Percentiles rank a stretch among this genome's conserved stretches.
phyloP scores from a whole-genome alignment of 176 grass and related monocot genomes.

The Pontederia crassipes region DNA sequence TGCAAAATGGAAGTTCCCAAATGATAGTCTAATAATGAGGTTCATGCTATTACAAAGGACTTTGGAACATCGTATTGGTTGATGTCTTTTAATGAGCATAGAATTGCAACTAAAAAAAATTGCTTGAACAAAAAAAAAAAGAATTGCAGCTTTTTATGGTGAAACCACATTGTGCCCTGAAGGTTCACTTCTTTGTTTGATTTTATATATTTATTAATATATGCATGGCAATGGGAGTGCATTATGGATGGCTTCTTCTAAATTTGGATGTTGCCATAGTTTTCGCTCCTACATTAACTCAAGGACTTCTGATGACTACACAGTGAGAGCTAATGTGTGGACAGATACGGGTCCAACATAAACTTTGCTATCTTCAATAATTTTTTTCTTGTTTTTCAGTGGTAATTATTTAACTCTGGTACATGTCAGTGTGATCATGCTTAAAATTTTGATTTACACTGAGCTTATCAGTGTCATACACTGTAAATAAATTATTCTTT shows the following conservation, averaged over 20 bases:
- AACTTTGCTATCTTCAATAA: not conserved
- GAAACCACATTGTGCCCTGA: not conserved
- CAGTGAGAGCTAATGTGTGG: slow-evolving; percentile 15
- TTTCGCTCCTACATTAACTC: slow-evolving; percentile 14
- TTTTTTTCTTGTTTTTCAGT: not conserved
- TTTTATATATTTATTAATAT: not conserved
- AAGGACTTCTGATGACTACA: slow-evolving; percentile 19
- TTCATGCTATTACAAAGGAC: no score
- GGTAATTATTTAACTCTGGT: not conserved
- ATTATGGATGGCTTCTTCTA: slow-evolving; percentile 11
- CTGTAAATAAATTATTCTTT: no score
- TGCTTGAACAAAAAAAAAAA: no score
- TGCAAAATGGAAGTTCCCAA: no score
- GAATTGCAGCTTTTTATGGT: no score
- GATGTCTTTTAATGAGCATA: no score
- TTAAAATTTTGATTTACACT: no score
- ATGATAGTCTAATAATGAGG: no score
- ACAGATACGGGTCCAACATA: slow-evolving; percentile 26
- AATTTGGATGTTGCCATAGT: slow-evolving; percentile 18
- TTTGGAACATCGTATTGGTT: no score
- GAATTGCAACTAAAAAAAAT: no score
- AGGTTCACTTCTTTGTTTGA: not conserved
- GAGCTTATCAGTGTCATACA: no score
- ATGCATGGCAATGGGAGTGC: slow-evolving; percentile 2
- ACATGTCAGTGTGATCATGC: not conserved